Evolutionary conservation across 2,329 filamentous ascomycete genomes (phyloP).

Genomic region (Cladosporium sp.): DNA sequence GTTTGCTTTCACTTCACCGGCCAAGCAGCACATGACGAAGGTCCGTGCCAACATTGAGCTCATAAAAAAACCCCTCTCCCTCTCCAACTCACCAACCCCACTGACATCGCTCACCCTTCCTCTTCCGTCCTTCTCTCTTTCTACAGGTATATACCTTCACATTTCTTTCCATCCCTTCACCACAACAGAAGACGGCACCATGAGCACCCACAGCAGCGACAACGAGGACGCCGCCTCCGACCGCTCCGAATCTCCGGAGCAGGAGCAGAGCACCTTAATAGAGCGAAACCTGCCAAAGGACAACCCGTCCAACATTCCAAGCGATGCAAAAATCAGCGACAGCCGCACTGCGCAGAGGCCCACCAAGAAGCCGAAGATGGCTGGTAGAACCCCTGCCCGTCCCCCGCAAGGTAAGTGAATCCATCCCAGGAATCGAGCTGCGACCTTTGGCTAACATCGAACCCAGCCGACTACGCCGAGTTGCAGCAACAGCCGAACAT

Average conservation of each 20-base stretch:
- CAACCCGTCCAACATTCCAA: background rate
- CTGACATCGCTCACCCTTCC: background rate
- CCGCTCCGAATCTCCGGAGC: background rate
- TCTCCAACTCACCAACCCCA: background rate
- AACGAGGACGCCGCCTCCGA: background rate
- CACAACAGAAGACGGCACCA: background rate
- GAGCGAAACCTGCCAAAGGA: background rate
- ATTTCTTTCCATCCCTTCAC: background rate
- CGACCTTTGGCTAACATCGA: background rate
- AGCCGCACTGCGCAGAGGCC: background rate
- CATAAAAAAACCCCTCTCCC: background rate
- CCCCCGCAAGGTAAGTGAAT: background rate
- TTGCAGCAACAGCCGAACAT: background rate
- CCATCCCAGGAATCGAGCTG: too few species aligned
- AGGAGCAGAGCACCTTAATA: background rate
- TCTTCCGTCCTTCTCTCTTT: background rate
- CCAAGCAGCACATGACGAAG: background rate
- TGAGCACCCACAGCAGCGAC: background rate
- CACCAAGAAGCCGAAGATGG: background rate
- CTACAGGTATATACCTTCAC: background rate
- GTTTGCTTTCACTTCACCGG: conserved; percentile 5
- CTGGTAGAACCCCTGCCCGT: too few species aligned
- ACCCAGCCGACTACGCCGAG: background rate
- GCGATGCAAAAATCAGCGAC: background rate
- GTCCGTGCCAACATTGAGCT: background rate